These are phyloP conservation scores for Aspergillus latus DNA, from an alignment of 2,329 filamentous ascomycete genomes.

Conservation along the genomic window DNA sequence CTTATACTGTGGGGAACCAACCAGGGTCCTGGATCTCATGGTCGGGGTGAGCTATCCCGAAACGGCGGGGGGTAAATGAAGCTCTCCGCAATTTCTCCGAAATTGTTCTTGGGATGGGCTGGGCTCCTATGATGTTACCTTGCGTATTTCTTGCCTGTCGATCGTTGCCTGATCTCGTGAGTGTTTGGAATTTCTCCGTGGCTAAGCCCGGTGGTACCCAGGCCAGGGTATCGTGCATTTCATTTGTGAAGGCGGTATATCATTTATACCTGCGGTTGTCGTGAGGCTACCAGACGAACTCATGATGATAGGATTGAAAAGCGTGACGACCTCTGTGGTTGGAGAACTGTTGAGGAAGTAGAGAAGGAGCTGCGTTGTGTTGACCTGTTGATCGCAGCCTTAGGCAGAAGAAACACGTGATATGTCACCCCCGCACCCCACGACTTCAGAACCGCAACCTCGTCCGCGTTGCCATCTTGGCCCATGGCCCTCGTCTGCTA, in stretches of 20 bases:
- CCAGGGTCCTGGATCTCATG: background rate
- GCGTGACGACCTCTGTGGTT: too few relatives aligned
- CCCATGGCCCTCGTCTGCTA: too few relatives aligned
- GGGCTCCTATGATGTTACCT: background rate
- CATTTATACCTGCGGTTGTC: background rate
- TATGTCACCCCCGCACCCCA: too few relatives aligned
- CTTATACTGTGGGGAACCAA: slow-evolving; percentile 5
- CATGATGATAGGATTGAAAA: too few relatives aligned
- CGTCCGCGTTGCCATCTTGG: too few relatives aligned
- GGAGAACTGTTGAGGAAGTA: too few relatives aligned
- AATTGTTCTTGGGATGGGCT: background rate
- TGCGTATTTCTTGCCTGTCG: background rate
- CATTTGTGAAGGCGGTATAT: too few relatives aligned
- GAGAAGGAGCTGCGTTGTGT: too few relatives aligned
- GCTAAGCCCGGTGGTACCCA: slow-evolving; percentile 3
- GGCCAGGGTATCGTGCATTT: background rate
- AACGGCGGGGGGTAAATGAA: slow-evolving; percentile 18
- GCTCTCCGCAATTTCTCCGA: slow-evolving; percentile 17
- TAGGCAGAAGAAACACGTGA: too few relatives aligned
- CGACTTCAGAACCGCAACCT: too few relatives aligned
- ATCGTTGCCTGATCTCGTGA: background rate
- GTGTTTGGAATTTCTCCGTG: slow-evolving; percentile 5
- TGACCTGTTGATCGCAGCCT: too few relatives aligned
- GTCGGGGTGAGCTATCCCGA: slow-evolving; percentile 19
- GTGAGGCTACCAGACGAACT: too few relatives aligned